phyloP scores from a whole-genome alignment of 2,329 filamentous ascomycete genomes.

The Colletotrichum scovillei region DNA sequence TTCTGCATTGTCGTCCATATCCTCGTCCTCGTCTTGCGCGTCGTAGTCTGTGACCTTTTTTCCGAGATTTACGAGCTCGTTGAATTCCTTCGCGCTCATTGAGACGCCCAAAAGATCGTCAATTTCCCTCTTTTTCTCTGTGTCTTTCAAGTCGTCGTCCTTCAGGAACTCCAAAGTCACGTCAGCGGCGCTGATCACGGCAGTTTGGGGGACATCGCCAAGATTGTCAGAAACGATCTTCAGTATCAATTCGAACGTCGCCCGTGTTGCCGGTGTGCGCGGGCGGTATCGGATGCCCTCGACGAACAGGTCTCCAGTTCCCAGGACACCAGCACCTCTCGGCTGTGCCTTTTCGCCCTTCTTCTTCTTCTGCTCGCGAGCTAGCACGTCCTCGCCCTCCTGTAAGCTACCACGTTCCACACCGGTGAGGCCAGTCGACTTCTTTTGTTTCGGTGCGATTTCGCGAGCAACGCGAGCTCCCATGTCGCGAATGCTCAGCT shows the following conservation, averaged over 20 bases:
- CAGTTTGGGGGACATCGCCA: slow-evolving; percentile 91
- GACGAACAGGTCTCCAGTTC: slow-evolving; percentile 85
- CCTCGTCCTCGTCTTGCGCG: slow-evolving; percentile 93
- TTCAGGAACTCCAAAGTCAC: slow-evolving; percentile 92
- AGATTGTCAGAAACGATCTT: slow-evolving; percentile 89
- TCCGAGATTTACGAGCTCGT: slow-evolving; percentile 93
- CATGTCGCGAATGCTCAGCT: slow-evolving; percentile 95
- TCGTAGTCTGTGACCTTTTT: slow-evolving; percentile 99
- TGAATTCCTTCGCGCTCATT: slow-evolving; percentile 91
- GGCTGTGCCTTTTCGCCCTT: slow-evolving; percentile 78
- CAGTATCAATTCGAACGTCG: slow-evolving; percentile 93
- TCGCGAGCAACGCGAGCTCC: slow-evolving; percentile 85
- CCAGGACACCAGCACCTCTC: slow-evolving; percentile 81
- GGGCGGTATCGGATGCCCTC: slow-evolving; percentile 94
- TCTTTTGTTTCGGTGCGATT: slow-evolving; percentile 83
- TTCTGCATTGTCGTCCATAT: slow-evolving; percentile 77
- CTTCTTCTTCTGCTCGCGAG: slow-evolving; percentile 86
- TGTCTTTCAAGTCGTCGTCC: slow-evolving; percentile 94
- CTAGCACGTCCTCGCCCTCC: slow-evolving; percentile 86
- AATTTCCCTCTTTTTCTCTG: slow-evolving; percentile 97
- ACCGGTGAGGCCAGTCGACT: slow-evolving; percentile 73
- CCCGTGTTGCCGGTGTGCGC: slow-evolving; percentile 88
- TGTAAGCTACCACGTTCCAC: slow-evolving; percentile 80
- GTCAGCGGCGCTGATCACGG: slow-evolving; percentile 93
- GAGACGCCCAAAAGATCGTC: slow-evolving; percentile 91